Evolutionary conservation across 352 stramenopile species (phyloP), one percentile per base, ranked within the genome.

Genomic region (Phytopythium aichiense): DNA sequence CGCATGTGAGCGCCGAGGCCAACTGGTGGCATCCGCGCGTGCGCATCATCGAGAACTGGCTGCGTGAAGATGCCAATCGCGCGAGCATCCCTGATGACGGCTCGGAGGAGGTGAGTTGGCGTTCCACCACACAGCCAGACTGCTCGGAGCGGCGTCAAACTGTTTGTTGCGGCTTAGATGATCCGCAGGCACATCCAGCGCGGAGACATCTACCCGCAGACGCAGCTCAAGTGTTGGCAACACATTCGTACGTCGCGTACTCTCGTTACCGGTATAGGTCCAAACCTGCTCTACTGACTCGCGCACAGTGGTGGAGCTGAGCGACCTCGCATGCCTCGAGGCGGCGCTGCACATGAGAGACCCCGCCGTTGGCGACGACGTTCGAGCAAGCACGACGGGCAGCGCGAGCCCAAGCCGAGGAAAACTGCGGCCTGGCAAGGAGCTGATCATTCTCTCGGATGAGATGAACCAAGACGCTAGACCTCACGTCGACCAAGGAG

Each of bases 21-120:
- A 87, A 81, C 51, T 92, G 83, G 80, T 93, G 84, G 84, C 79
- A 89, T 46, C 67, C 79, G 28, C 72, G 82, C 57, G 73, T 88
- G n/a, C 76, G 76, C 35, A 61, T 89, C 48, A 65, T 93, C 13
- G 79, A 89, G 56, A 79, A 82, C 64, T 93, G 84, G 84, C 63
- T 93, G 50, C 66, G 69, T n/a, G 72, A 89, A 45, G 79, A 90
- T 56, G 72, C 64, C 13, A 87, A 75, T 37, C 76, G 77, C 33
- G 68, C 80, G 4, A 69, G 68, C 23, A 79, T 93, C 38, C 82
- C 82, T 6, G 77, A 89, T 51, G 84, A 93, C 37, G 84, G 82
- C 45, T 74, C 76, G 1, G 81, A 91, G 72, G 82, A 92, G 65
- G 84, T 93, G 23, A 22, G 52, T 6, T 48, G 12, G n/a, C 23